Evolutionary conservation across 129 eudicot species (phyloP).

Genomic region (sunflower (Helianthus annuus)): DNA sequence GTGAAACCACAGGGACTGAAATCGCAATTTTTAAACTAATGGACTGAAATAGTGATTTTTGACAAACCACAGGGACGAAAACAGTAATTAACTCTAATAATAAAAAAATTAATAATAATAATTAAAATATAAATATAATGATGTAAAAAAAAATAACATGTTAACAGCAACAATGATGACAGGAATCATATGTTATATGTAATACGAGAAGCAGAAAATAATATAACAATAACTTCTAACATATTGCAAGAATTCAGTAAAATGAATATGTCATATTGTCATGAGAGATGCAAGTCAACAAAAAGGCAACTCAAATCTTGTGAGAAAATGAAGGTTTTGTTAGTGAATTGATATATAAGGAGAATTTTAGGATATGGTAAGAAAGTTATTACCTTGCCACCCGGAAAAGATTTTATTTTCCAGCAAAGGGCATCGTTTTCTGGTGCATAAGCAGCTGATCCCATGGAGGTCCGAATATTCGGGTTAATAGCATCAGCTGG

Average conservation of each 20-base stretch:
- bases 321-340: background rate
- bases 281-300: background rate
- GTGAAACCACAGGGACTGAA: no score
- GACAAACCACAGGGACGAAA: no score
- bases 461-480: constrained; percentile 84
- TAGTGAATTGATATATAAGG: background rate
- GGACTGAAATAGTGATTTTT: no score
- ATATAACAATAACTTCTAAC: background rate
- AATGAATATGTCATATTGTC: background rate
- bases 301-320: background rate
- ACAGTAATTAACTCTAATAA: no score
- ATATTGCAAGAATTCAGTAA: background rate
- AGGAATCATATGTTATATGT: background rate
- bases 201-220: background rate
- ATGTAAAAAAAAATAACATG: background rate
- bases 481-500: constrained; percentile 82
- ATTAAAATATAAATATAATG: no score
- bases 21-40: no score
- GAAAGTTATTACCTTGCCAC: constrained; percentile 64
- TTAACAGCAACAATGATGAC: background rate
- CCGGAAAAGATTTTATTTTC: constrained; percentile 92
- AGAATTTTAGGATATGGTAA: background rate
- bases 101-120: no score
- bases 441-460: constrained; percentile 86
- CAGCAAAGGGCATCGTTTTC: constrained; percentile 85